A percentile compares a stretch with the other conserved stretches of the same genome.
These are phyloP conservation scores for Colletotrichum sp. DNA, from an alignment of 2,329 filamentous ascomycete species.

Conservation along the genomic window DNA sequence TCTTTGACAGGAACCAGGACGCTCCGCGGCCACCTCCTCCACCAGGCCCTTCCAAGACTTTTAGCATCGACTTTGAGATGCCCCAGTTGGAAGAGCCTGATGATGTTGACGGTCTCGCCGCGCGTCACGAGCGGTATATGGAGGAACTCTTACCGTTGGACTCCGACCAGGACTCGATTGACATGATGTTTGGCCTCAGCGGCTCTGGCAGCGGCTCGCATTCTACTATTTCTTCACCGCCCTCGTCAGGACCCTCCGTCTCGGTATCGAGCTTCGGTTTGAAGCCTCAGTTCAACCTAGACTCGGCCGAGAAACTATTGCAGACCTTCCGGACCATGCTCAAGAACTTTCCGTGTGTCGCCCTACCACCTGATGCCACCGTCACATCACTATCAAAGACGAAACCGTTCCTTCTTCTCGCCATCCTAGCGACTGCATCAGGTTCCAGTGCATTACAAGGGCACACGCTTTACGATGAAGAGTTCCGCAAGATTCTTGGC, in stretches of 20 bases:
- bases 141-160: slow-evolving; percentile 42
- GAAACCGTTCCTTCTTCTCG: slow-evolving; percentile 58
- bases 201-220: not conserved
- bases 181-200: slow-evolving; percentile 8
- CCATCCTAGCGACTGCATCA: slow-evolving; percentile 57
- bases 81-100: slow-evolving; percentile 41
- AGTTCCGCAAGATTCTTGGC: slow-evolving; percentile 62
- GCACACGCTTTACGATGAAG: slow-evolving; percentile 60
- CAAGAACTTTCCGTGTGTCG: slow-evolving; percentile 48
- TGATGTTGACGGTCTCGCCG: slow-evolving; percentile 47
- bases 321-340: slow-evolving; percentile 49
- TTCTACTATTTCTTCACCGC: slow-evolving; percentile 23
- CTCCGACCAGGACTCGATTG: slow-evolving; percentile 23
- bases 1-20: slow-evolving; percentile 21
- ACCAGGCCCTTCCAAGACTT: slow-evolving; percentile 52
- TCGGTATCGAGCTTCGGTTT: slow-evolving; percentile 45
- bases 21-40: slow-evolving; percentile 30
- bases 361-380: slow-evolving; percentile 42
- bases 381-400: slow-evolving; percentile 49
- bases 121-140: slow-evolving; percentile 46
- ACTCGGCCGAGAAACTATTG: slow-evolving; percentile 54
- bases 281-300: slow-evolving; percentile 59
- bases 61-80: slow-evolving; percentile 58
- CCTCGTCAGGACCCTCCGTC: slow-evolving; percentile 27
- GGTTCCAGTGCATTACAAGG: slow-evolving; percentile 53